These are phyloP conservation scores for Tephrocybe sp. DNA, from an alignment of 768 basidiomycete species.

Conservation along the genomic window DNA sequence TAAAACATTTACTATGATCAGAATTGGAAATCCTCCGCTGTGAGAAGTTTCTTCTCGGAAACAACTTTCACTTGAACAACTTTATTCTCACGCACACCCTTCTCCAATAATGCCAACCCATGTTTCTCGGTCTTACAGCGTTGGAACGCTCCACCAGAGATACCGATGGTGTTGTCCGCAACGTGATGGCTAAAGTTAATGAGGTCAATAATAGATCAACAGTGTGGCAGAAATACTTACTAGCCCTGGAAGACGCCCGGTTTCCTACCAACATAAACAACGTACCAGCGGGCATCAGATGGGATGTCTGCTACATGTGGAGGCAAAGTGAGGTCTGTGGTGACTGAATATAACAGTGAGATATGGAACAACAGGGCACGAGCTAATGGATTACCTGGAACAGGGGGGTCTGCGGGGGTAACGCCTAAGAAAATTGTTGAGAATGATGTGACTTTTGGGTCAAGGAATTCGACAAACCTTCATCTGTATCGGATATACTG, in stretches of 20 bases:
- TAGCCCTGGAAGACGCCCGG: not conserved
- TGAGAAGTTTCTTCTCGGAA: not conserved
- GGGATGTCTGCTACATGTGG: not conserved
- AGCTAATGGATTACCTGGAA: too few relatives aligned
- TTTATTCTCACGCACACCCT: not conserved
- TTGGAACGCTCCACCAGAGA: not conserved
- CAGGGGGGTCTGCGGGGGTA: too few relatives aligned
- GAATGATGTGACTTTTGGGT: too few relatives aligned
- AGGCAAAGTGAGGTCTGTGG: too few relatives aligned
- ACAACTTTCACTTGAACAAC: not conserved
- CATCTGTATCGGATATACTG: too few relatives aligned
- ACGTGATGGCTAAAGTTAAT: not conserved
- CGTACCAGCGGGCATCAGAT: not conserved
- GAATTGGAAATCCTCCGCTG: too few relatives aligned
- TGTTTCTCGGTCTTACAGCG: not conserved
- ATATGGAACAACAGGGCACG: too few relatives aligned
- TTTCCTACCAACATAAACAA: not conserved
- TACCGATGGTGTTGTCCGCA: not conserved
- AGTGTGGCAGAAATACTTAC: not conserved
- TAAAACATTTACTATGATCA: too few relatives aligned
- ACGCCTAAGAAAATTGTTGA: too few relatives aligned
- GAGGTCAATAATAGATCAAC: not conserved
- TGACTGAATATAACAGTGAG: too few relatives aligned
- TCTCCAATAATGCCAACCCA: not conserved
- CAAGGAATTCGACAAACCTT: too few relatives aligned